Evolutionary conservation across 768 basidiomycete genomes (phyloP).

Genomic region (Steccherinum ochraceum): DNA sequence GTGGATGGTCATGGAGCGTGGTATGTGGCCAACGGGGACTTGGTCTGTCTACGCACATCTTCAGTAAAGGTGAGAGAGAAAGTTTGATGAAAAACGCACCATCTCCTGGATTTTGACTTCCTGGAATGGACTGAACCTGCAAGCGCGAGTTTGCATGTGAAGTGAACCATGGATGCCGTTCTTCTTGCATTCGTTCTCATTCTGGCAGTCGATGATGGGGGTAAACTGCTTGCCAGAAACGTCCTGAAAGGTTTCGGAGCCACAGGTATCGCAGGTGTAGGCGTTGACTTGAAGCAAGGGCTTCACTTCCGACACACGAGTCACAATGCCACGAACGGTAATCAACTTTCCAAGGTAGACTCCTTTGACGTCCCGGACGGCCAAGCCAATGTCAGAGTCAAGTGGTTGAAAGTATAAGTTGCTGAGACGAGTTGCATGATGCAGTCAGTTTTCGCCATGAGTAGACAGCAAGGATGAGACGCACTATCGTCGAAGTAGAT

Average conservation of each 20-base stretch:
- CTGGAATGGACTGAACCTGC: constrained; percentile 96
- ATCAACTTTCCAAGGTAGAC: constrained; percentile 85
- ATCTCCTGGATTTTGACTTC: constrained; percentile 99
- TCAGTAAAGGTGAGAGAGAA: constrained; percentile 6
- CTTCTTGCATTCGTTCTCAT: constrained; percentile 76
- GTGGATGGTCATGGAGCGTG: constrained; percentile 97
- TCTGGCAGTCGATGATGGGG: constrained; percentile 85
- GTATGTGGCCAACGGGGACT: constrained; percentile 99
- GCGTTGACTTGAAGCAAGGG: constrained; percentile 96
- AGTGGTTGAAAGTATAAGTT: constrained; percentile 93
- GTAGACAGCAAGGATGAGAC: constrained; percentile 37
- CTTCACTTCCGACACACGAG: constrained; percentile 97
- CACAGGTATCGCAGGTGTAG: constrained; percentile 97
- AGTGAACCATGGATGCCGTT: constrained; percentile 85
- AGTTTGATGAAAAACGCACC: constrained; percentile 38
- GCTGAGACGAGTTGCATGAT: constrained; percentile 33
- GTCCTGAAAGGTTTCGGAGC: constrained; percentile 97
- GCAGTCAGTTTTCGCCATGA: background rate
- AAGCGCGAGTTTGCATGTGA: constrained; percentile 98
- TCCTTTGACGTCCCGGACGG: constrained; percentile 89
- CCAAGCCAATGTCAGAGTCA: constrained; percentile 66
- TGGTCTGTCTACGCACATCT: constrained; percentile 74
- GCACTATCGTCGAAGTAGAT: constrained; percentile 91
- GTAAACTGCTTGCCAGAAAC: constrained; percentile 88
- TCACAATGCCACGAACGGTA: constrained; percentile 96